Evolutionary conservation across 108 stramenopile genomes (phyloP).

Genomic region (Fragilariopsis cylindrus): DNA sequence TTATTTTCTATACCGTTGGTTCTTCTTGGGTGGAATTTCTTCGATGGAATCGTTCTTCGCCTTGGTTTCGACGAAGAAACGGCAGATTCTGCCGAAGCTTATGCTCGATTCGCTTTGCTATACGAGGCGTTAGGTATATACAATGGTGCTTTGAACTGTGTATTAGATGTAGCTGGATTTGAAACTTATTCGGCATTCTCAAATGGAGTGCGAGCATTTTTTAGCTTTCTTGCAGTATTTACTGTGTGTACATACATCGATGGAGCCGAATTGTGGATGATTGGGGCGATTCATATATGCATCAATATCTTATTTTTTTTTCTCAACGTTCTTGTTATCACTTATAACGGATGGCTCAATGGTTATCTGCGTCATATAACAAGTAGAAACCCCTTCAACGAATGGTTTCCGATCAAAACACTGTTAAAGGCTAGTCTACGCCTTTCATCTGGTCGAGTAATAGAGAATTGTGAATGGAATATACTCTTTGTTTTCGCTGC

Average conservation of each 20-base stretch:
- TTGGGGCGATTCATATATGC: conserved; percentile 5
- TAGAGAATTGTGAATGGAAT: conserved; percentile 11
- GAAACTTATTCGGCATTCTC: conserved; percentile 11
- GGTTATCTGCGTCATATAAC: not conserved
- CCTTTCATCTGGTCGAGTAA: conserved; percentile 10
- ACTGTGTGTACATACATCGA: not conserved
- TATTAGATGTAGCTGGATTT: conserved; percentile 6
- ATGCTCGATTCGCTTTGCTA: conserved; percentile 4
- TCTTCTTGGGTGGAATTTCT: conserved; percentile 9
- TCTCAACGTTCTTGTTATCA: not conserved
- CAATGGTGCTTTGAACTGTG: conserved; percentile 10
- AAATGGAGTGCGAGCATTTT: conserved; percentile 5
- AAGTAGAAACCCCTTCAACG: not conserved
- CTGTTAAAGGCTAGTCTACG: conserved; percentile 5
- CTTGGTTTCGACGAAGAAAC: conserved; percentile 6
- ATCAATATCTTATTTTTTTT: not conserved
- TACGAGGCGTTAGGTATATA: conserved; percentile 10
- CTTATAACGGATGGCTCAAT: conserved; percentile 3
- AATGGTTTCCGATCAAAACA: not conserved
- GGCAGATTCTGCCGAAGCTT: conserved; percentile 1
- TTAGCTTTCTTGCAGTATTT: conserved; percentile 1
- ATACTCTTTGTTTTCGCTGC: conserved; percentile 9
- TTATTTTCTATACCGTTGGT: conserved; percentile 10
- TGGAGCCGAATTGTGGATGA: conserved; percentile 9
- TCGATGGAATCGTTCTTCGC: conserved; percentile 7